phyloP scores from a whole-genome alignment of 805 yeast species.

The Saccharomycopsis javanensis region DNA sequence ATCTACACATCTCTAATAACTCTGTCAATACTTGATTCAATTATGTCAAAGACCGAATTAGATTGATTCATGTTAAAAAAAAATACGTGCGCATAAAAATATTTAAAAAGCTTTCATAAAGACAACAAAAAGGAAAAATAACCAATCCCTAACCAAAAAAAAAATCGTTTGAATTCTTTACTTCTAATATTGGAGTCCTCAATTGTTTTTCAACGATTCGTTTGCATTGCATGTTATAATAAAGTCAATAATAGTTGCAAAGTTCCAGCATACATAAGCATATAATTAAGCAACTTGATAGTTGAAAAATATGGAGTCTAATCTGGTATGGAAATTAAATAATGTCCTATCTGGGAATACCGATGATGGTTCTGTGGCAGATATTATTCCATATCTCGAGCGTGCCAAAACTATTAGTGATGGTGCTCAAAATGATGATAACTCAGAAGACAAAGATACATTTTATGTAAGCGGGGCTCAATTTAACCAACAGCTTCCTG shows the following conservation, averaged over 20 bases:
- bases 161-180: too few relatives aligned
- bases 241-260: too few relatives aligned
- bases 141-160: neutral
- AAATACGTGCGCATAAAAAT: neutral
- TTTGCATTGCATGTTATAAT: too few relatives aligned
- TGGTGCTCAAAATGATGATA: neutral
- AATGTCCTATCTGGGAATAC: neutral
- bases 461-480: neutral
- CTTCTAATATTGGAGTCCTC: neutral
- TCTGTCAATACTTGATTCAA: too few relatives aligned
- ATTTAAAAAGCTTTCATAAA: too few relatives aligned
- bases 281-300: neutral
- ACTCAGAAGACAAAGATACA: neutral
- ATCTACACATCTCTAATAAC: too few relatives aligned
- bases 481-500: neutral
- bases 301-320: neutral
- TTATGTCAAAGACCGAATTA: neutral
- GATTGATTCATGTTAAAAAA: neutral
- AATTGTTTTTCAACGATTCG: too few relatives aligned
- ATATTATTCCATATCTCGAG: neutral
- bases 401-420: neutral
- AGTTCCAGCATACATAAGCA: neutral
- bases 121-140: neutral
- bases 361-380: neutral
- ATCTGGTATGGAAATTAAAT: neutral